phyloP scores from a whole-genome alignment of 2,329 filamentous ascomycete genomes.

The Sphaerulina musiva region DNA sequence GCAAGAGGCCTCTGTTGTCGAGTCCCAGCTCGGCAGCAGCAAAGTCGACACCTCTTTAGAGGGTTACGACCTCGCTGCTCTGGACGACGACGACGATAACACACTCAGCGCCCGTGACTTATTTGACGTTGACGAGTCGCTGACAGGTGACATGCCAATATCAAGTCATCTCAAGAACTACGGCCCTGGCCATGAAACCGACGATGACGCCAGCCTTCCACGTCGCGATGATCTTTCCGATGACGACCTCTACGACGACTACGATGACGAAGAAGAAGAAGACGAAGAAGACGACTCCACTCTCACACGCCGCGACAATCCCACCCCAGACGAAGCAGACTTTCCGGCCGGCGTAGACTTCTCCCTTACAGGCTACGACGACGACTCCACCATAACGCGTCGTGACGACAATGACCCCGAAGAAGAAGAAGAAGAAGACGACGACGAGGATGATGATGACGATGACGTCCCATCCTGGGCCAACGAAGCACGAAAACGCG shows the following conservation, averaged over 20 bases:
- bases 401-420: neutral
- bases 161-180: neutral
- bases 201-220: neutral
- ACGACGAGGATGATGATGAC: neutral
- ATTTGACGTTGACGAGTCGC: neutral
- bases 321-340: neutral
- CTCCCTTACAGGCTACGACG: constrained; percentile 1
- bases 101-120: neutral
- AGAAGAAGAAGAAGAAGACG: neutral
- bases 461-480: neutral
- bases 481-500: neutral
- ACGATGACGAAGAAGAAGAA: too few relatives aligned
- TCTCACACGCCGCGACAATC: neutral
- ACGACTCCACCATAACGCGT: neutral
- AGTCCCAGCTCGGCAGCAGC: neutral
- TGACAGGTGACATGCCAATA: neutral
- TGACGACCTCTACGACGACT: neutral
- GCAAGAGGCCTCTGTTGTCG: neutral
- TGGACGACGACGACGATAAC: constrained; percentile 1
- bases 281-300: too few relatives aligned
- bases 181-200: neutral
- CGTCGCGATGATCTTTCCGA: neutral
- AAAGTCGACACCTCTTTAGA: constrained; percentile 7
- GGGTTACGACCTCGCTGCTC: constrained; percentile 5
- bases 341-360: neutral